These are phyloP conservation scores for Melanogaster broomeanus DNA, from an alignment of 768 basidiomycete genomes.

Conservation along the genomic window DNA sequence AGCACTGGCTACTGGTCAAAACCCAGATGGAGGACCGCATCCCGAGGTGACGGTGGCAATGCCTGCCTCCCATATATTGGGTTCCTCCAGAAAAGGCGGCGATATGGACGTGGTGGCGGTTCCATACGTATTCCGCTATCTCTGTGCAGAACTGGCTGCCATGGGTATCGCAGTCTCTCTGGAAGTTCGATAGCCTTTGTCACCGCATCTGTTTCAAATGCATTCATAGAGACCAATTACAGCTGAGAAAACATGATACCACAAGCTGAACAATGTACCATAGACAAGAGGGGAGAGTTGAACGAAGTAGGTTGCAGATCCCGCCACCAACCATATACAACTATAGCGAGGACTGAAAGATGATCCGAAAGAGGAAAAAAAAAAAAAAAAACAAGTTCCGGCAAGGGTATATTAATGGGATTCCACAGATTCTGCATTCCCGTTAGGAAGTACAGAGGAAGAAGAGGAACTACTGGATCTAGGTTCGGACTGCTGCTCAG, in stretches of 20 bases:
- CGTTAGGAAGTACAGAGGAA: neutral
- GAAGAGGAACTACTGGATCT: neutral
- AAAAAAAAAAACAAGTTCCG: neutral
- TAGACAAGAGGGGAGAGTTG: slow-evolving; percentile 1
- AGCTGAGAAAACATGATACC: slow-evolving; percentile 13
- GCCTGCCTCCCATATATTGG: slow-evolving; percentile 66
- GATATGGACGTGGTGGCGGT: slow-evolving; percentile 95
- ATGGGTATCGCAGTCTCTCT: slow-evolving; percentile 96
- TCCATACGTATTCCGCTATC: slow-evolving; percentile 92
- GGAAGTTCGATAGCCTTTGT: slow-evolving; percentile 54
- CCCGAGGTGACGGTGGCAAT: slow-evolving; percentile 66
- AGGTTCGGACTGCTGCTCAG: neutral
- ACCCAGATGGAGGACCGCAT: slow-evolving; percentile 39
- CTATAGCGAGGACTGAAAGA: neutral
- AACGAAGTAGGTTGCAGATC: slow-evolving; percentile 8
- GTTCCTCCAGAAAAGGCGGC: slow-evolving; percentile 60
- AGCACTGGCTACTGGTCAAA: slow-evolving; percentile 57
- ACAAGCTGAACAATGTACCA: slow-evolving; percentile 11
- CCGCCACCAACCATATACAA: slow-evolving; percentile 12
- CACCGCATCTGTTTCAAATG: slow-evolving; percentile 4
- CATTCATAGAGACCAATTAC: slow-evolving; percentile 18
- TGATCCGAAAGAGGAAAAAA: neutral
- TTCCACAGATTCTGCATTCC: slow-evolving; percentile 2
- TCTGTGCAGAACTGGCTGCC: slow-evolving; percentile 95
- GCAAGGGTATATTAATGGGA: slow-evolving; percentile 18